Evolutionary conservation across 441 rosid genomes (phyloP).

Genomic region (Viola pubescens): DNA sequence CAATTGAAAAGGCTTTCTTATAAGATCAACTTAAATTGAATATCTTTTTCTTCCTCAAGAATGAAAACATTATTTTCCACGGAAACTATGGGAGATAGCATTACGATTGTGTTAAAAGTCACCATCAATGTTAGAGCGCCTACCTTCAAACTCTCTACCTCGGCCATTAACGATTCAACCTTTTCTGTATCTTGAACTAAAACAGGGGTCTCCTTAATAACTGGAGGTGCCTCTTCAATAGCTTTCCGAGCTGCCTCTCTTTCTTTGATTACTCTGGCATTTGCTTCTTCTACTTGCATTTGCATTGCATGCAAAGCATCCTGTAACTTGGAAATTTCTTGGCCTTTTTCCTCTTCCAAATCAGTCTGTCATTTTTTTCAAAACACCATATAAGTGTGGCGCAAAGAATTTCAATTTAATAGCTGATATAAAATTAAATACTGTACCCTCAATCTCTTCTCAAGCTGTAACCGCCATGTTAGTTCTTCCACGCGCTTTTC

Average conservation of each 20-base stretch:
- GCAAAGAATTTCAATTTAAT: background rate
- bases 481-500: slow-evolving; percentile 99
- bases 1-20: no score
- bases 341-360: slow-evolving; percentile 89
- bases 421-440: background rate
- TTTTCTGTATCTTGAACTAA: slow-evolving; percentile 78
- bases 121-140: slow-evolving; percentile 12
- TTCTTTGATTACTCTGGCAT: slow-evolving; percentile 60
- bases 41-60: no score
- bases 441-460: slow-evolving; percentile 91
- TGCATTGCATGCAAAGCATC: slow-evolving; percentile 64
- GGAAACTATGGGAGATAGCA: background rate
- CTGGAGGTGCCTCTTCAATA: slow-evolving; percentile 78
- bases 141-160: slow-evolving; percentile 87
- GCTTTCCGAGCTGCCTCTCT: slow-evolving; percentile 81
- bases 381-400: slow-evolving; percentile 13
- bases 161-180: slow-evolving; percentile 52
- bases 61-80: no score
- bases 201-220: slow-evolving; percentile 81
- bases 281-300: slow-evolving; percentile 71
- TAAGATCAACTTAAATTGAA: no score
- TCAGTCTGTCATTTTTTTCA: slow-evolving; percentile 53
- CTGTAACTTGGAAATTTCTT: slow-evolving; percentile 79
- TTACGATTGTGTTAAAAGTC: background rate
- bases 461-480: slow-evolving; percentile 94